Evolutionary conservation across 768 basidiomycete species (phyloP).

Genomic region (Tulasnella sp.): DNA sequence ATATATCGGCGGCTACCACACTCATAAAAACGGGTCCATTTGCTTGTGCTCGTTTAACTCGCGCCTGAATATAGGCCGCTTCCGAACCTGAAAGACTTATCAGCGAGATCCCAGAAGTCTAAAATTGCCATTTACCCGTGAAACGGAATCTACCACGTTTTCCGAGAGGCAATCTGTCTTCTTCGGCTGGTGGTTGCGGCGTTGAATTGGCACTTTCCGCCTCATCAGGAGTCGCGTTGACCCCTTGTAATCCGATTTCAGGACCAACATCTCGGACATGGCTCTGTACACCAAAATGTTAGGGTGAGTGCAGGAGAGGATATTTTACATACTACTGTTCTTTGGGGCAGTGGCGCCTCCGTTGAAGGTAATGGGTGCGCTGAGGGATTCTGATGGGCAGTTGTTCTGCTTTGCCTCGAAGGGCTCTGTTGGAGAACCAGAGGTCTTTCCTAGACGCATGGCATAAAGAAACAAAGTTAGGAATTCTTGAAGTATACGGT

Average conservation of each 20-base stretch:
- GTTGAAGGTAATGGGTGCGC: too few relatives aligned
- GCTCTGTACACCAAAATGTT: not conserved
- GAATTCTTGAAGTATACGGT: too few relatives aligned
- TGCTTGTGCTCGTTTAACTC: not conserved
- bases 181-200: not conserved
- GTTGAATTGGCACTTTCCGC: not conserved
- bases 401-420: not conserved
- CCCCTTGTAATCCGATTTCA: not conserved
- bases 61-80: not conserved
- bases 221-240: too few relatives aligned
- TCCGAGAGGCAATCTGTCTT: not conserved
- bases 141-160: not conserved
- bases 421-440: not conserved
- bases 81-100: not conserved
- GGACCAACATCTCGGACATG: not conserved
- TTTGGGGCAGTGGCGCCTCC: too few relatives aligned
- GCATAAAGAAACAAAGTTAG: not conserved
- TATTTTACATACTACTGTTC: too few relatives aligned
- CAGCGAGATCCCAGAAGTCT: not conserved
- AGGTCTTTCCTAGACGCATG: not conserved
- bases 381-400: not conserved
- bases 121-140: not conserved
- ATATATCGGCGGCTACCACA: not conserved
- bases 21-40: not conserved
- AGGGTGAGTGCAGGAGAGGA: too few relatives aligned